Percentiles rank a stretch among this genome's conserved stretches.
These are phyloP conservation scores for Mercurialis annua DNA, from an alignment of 345 rosid genomes.

Conservation along the genomic window DNA sequence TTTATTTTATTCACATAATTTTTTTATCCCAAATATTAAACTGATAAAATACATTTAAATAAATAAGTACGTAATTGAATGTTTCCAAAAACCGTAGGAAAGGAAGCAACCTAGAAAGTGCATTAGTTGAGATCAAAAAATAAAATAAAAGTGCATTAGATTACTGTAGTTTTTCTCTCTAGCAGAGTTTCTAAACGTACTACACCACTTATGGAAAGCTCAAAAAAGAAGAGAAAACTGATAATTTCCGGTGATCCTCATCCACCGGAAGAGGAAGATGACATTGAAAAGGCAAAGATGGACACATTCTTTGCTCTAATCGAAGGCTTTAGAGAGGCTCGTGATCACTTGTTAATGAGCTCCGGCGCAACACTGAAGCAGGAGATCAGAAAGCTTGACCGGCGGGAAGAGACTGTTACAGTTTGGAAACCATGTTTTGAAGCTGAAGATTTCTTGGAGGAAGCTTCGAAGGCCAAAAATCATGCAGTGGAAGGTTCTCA, in stretches of 20 bases:
- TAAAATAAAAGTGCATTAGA: background rate
- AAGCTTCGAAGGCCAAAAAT: background rate
- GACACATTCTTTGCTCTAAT: constrained; percentile 43
- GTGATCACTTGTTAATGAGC: constrained; percentile 23
- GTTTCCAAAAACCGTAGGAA: constrained; percentile 8
- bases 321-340: constrained; percentile 32
- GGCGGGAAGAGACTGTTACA: background rate
- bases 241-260: background rate
- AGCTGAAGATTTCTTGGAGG: constrained; percentile 32
- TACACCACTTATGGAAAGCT: constrained; percentile 13
- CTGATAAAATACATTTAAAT: constrained; percentile 2
- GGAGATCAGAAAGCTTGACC: constrained; percentile 7
- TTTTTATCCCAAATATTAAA: no score
- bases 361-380: background rate
- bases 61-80: background rate
- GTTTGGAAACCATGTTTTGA: constrained; percentile 34
- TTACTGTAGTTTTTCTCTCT: background rate
- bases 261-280: constrained; percentile 12
- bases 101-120: constrained; percentile 28
- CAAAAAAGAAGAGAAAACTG: constrained; percentile 31
- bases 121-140: no score
- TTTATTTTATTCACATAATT: no score
- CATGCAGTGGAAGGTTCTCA: constrained; percentile 9
- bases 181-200: background rate
- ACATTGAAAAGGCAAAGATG: constrained; percentile 32